Evolutionary conservation across 108 stramenopile genomes (phyloP).

Genomic region (Discostella stelligeroides): DNA sequence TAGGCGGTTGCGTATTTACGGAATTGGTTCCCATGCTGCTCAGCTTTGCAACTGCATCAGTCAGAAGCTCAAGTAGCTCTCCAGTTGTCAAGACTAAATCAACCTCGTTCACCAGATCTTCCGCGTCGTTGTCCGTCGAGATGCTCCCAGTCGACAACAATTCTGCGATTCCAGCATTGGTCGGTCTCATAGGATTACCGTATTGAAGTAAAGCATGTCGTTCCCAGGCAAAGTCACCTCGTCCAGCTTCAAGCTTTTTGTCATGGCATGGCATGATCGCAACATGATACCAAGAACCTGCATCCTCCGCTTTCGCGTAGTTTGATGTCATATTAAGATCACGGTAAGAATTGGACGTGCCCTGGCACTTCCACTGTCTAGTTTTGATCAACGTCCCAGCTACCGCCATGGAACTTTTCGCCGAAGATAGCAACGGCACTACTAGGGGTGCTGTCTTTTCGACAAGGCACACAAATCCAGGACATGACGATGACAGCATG

Average conservation of each 20-base stretch:
- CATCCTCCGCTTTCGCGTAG: background rate
- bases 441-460: constrained; percentile 89
- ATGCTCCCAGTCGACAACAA: background rate
- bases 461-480: constrained; percentile 97
- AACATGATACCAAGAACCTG: constrained; percentile 36
- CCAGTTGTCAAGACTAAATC: constrained; percentile 92
- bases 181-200: constrained; percentile 4
- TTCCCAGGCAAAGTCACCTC: constrained; percentile 79
- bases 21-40: background rate
- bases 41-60: constrained; percentile 43
- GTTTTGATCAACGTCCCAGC: constrained; percentile 54
- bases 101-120: constrained; percentile 69
- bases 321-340: background rate
- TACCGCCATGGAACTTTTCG: constrained; percentile 82
- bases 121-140: background rate
- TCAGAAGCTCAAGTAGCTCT: constrained; percentile 83
- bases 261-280: constrained; percentile 98
- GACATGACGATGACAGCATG: constrained; percentile 92
- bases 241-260: constrained; percentile 98
- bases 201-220: constrained; percentile 36
- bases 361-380: constrained; percentile 10
- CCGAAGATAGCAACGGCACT: constrained; percentile 84
- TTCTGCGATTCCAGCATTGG: background rate
- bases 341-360: background rate
- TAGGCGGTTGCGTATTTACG: constrained; percentile 1